A percentile compares a stretch with the other conserved stretches of the same genome.
Evolutionary conservation across 2,329 filamentous ascomycete genomes (phyloP).

Genomic region (Penicillium sclerotiorum): DNA sequence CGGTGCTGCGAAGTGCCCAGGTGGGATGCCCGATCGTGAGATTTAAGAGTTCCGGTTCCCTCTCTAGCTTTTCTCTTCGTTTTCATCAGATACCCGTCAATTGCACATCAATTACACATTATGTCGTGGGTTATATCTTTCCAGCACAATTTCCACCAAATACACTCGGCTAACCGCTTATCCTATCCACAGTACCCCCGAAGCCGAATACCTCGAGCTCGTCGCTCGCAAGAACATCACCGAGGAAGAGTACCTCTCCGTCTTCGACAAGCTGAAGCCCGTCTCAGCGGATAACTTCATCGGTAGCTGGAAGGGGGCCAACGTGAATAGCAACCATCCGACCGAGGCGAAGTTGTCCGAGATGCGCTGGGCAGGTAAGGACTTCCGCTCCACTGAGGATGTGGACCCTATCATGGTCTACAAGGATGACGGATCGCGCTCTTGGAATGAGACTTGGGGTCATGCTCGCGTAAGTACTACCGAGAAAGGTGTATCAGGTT

Average conservation of each 20-base stretch:
- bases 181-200: constrained; percentile 5
- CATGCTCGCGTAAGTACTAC: constrained; percentile 13
- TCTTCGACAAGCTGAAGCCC: constrained; percentile 13
- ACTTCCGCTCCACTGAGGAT: constrained; percentile 15
- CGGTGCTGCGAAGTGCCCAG: neutral
- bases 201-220: constrained; percentile 15
- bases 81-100: no score
- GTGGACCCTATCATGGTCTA: constrained; percentile 16
- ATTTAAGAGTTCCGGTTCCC: no score
- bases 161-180: neutral
- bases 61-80: no score
- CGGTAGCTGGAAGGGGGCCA: constrained; percentile 13
- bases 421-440: constrained; percentile 4
- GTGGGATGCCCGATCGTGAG: neutral
- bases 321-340: constrained; percentile 11
- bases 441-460: constrained; percentile 13
- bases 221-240: constrained; percentile 8
- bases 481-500: neutral
- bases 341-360: constrained; percentile 10
- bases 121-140: neutral
- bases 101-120: neutral
- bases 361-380: constrained; percentile 16
- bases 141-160: no score
- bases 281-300: constrained; percentile 9
- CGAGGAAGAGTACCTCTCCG: constrained; percentile 4